Conservation (phyloP, 2,329 filamentous ascomycete genomes). For the Claviceps arundinis region DNA sequence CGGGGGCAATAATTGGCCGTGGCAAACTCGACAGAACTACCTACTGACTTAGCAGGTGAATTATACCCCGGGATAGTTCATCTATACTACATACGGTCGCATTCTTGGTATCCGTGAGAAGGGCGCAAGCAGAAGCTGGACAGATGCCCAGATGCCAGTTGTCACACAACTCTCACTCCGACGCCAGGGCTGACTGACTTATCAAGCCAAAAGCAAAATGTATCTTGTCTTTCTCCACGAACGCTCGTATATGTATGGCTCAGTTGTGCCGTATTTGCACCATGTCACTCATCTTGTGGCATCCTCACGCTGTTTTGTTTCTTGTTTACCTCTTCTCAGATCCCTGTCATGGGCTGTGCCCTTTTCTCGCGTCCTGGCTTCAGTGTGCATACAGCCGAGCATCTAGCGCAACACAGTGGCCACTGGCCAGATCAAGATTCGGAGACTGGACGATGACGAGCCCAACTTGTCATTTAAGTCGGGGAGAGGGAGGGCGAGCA, state of each 20-base stretch:
- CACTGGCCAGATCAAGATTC: neutral
- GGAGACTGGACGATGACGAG: neutral
- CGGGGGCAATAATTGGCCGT: too few species aligned
- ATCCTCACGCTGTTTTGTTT: neutral
- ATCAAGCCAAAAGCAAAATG: neutral
- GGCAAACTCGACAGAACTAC: too few species aligned
- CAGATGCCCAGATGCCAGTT: neutral
- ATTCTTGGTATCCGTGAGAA: neutral
- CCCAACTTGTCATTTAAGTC: neutral
- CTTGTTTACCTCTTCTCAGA: neutral
- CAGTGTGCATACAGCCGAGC: neutral
- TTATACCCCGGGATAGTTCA: too few species aligned
- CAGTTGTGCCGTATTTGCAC: neutral
- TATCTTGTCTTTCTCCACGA: neutral
- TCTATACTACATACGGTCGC: too few species aligned
- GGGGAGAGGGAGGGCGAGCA: neutral
- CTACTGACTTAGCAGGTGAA: too few species aligned
- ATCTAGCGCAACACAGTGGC: neutral
- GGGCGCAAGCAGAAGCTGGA: neutral
- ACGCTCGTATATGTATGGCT: neutral
- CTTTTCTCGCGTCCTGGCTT: neutral
- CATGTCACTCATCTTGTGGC: neutral
- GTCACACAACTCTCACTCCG: neutral
- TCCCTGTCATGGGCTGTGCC: neutral
- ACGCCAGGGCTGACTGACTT: neutral